Evolutionary conservation across 2,329 filamentous ascomycete species (phyloP).

Genomic region (Aureobasidium sp.): DNA sequence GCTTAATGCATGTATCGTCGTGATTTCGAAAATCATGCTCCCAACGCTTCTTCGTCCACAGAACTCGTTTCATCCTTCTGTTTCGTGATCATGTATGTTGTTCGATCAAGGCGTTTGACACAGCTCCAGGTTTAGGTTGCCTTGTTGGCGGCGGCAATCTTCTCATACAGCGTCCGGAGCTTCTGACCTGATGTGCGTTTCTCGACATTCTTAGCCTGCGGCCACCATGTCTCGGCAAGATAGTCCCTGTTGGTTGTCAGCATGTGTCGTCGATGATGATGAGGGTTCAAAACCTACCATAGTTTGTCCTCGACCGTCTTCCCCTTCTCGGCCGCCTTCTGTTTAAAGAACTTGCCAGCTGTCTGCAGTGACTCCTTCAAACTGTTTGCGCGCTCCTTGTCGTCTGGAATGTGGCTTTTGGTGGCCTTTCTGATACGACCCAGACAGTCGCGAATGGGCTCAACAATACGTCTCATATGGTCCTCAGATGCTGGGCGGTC

Average conservation of each 20-base stretch:
- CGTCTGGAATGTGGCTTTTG: slow-evolving; percentile 53
- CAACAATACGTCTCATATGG: slow-evolving; percentile 45
- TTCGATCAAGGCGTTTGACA: not conserved
- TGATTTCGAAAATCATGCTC: not conserved
- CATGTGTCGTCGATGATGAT: not conserved
- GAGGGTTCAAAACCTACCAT: slow-evolving; percentile 20
- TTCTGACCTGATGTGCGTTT: slow-evolving; percentile 28
- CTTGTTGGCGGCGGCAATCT: slow-evolving; percentile 20
- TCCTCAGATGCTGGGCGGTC: slow-evolving; percentile 38
- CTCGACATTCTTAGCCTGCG: slow-evolving; percentile 26
- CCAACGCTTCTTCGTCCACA: not conserved
- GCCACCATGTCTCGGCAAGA: slow-evolving; percentile 29
- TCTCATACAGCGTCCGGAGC: slow-evolving; percentile 30
- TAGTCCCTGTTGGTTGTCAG: slow-evolving; percentile 21
- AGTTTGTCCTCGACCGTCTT: slow-evolving; percentile 24
- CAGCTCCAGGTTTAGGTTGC: not conserved
- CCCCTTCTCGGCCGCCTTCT: slow-evolving; percentile 28
- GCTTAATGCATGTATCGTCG: not conserved
- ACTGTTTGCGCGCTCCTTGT: slow-evolving; percentile 53
- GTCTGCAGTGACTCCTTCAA: slow-evolving; percentile 54
- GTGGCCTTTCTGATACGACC: slow-evolving; percentile 53
- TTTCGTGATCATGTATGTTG: not conserved
- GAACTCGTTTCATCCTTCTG: not conserved
- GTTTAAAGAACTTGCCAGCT: slow-evolving; percentile 55
- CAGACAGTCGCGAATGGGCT: slow-evolving; percentile 53